Percentiles rank a stretch among this genome's conserved stretches.
Evolutionary conservation across 805 yeast genomes (phyloP).

Genomic region (Starmerella stellata): DNA sequence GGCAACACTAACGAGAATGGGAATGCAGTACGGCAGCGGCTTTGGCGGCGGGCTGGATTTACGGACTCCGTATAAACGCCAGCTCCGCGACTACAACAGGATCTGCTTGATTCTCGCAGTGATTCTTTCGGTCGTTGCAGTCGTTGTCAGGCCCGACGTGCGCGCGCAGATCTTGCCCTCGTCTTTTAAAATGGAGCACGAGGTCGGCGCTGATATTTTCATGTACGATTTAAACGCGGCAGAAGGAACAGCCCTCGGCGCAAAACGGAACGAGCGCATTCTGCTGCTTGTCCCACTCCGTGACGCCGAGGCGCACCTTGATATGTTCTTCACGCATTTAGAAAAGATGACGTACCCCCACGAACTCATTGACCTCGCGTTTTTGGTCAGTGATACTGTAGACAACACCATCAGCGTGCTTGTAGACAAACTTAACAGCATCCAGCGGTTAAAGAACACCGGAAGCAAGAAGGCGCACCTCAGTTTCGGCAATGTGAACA

Average conservation of each 20-base stretch:
- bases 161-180: constrained; percentile 5
- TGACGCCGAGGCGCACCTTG: constrained; percentile 79
- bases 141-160: constrained; percentile 7
- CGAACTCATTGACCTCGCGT: constrained; percentile 62
- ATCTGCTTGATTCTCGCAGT: constrained; percentile 1
- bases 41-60: not conserved
- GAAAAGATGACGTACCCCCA: constrained; percentile 71
- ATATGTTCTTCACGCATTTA: constrained; percentile 76
- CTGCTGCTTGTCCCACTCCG: constrained; percentile 76
- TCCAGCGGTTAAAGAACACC: constrained; percentile 49
- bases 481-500: constrained; percentile 60
- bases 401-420: constrained; percentile 57
- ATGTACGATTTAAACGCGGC: constrained; percentile 57
- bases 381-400: constrained; percentile 74
- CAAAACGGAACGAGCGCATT: constrained; percentile 37
- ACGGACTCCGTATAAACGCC: not conserved
- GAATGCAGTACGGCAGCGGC: not conserved
- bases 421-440: constrained; percentile 34
- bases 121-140: constrained; percentile 8
- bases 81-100: not conserved
- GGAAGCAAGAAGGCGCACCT: constrained; percentile 20
- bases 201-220: constrained; percentile 29
- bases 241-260: constrained; percentile 47
- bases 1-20: too few relatives aligned
- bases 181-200: constrained; percentile 8